These are phyloP conservation scores for Gossypium turneri DNA, from an alignment of 345 rosid genomes.

Conservation along the genomic window DNA sequence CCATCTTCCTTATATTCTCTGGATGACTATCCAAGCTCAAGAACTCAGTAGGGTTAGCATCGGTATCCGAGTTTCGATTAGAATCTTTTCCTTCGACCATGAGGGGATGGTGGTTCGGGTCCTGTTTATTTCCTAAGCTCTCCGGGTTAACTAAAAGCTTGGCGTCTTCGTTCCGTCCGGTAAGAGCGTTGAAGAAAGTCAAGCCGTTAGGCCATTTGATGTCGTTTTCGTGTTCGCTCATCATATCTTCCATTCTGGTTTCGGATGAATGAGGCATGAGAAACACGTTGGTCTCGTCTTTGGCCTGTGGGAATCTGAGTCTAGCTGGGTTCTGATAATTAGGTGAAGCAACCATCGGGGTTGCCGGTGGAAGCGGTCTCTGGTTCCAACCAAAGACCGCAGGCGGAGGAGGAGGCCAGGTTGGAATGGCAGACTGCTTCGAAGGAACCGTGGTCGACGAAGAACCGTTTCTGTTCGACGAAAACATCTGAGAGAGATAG, in stretches of 20 bases:
- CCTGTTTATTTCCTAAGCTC: conserved; percentile 43
- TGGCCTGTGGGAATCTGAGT: conserved; percentile 52
- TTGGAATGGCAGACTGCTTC: conserved; percentile 55
- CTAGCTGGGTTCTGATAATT: conserved; percentile 55
- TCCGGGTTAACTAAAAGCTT: conserved; percentile 69
- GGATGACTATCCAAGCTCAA: conserved; percentile 71
- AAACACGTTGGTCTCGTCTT: conserved; percentile 69
- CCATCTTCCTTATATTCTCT: conserved; percentile 42
- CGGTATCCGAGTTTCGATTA: conserved; percentile 46
- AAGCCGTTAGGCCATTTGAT: conserved; percentile 89
- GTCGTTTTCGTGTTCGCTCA: conserved; percentile 69
- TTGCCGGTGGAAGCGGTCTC: conserved; percentile 45
- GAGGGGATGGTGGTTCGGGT: conserved; percentile 28
- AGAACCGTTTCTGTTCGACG: conserved; percentile 51
- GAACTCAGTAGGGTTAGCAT: conserved; percentile 55
- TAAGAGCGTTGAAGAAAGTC: conserved; percentile 73
- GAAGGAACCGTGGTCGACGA: conserved; percentile 51
- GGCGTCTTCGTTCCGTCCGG: conserved; percentile 62
- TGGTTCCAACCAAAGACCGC: conserved; percentile 52
- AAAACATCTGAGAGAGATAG: conserved; percentile 87
- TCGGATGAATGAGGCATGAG: conserved; percentile 51
- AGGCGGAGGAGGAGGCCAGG: conserved; percentile 42
- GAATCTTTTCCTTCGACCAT: conserved; percentile 30
- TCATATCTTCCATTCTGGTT: conserved; percentile 44
- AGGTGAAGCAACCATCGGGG: conserved; percentile 61